Conservation (phyloP, 2,329 filamentous ascomycete species). For the Fusarium sambucinum region DNA sequence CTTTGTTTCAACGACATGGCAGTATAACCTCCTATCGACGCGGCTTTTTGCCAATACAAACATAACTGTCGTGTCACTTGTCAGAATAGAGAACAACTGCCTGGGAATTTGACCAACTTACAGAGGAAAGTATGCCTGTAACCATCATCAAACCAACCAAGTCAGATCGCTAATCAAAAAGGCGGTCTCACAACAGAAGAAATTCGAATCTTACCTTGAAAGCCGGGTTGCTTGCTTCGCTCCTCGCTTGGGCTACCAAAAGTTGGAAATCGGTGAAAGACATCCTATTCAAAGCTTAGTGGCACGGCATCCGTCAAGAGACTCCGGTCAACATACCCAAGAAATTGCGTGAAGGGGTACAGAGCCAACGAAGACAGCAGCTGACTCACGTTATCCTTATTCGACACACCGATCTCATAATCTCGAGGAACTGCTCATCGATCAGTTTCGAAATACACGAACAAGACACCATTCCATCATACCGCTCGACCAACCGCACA, state of each 20-base stretch:
- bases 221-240: slow-evolving; percentile 64
- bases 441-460: slow-evolving; percentile 12
- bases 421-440: slow-evolving; percentile 60
- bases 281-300: slow-evolving; percentile 59
- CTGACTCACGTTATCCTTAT: slow-evolving; percentile 66
- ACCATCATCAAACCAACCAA: background rate
- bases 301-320: slow-evolving; percentile 1
- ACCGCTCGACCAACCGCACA: slow-evolving; percentile 78
- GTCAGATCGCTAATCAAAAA: slow-evolving; percentile 15
- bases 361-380: slow-evolving; percentile 67
- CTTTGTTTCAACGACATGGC: slow-evolving; percentile 43
- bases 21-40: slow-evolving; percentile 31
- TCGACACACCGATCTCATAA: slow-evolving; percentile 65
- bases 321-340: slow-evolving; percentile 55
- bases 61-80: slow-evolving; percentile 60
- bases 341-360: slow-evolving; percentile 66
- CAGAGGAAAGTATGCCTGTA: slow-evolving; percentile 71
- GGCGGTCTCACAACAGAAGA: slow-evolving; percentile 1
- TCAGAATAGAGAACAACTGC: slow-evolving; percentile 15
- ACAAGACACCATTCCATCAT: slow-evolving; percentile 25
- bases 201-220: slow-evolving; percentile 62
- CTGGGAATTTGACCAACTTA: slow-evolving; percentile 54
- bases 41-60: slow-evolving; percentile 72
- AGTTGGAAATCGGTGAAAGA: slow-evolving; percentile 67
- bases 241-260: slow-evolving; percentile 67